Evolutionary conservation across 495 filamentous ascomycete species (phyloP), one percentile per base, ranked within the genome.

Genomic region (Aspergillus steynii): DNA sequence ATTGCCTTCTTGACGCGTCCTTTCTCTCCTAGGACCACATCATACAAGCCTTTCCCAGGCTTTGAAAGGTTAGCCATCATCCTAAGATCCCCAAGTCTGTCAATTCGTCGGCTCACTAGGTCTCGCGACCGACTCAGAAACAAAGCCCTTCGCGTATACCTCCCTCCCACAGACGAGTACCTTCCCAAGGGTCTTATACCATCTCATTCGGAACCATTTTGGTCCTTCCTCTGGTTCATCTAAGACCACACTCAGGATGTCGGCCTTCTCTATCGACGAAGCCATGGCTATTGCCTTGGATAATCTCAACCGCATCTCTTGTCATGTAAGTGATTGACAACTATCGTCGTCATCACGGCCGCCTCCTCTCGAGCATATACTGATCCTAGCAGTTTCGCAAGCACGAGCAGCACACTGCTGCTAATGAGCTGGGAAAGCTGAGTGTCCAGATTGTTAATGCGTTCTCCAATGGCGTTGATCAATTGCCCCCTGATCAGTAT

Each of bases 371-470:
- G 20, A 15, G 26, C 12, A 3, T n/a, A 10, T 46, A 27, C 59
- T 66, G 46, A 71, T 32, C 9, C 10, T 4, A 37, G 29, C 48
- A 75, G 73, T 64, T 75, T 51, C 69, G 65, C 10, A 54, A 61
- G 10, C 59, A 68, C 51, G 65, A 63, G 4, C 64, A 68, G 52
- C 31, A 60, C 45, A 27, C 49, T 2, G 60, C 64, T 45, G 71
- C 73, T 1, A 75, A 74, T 53, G 60, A 74, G 25, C 63, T 75
- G 32, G 71, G 66, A 47, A 71, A 68, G 34, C 50, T 69, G 29
- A 68, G 66, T 46, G 53, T 67, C 15, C 50, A 61, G 60, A 64
- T 75, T 25, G 59, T 68, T 9, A 61, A 68, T 28, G 62, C 55
- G 7, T 68, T 70, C 58, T 62, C 56, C 2, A 63, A 66, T 8